phyloP scores from a whole-genome alignment of 176 grass and related monocot genomes.

The Musa beccarii region DNA sequence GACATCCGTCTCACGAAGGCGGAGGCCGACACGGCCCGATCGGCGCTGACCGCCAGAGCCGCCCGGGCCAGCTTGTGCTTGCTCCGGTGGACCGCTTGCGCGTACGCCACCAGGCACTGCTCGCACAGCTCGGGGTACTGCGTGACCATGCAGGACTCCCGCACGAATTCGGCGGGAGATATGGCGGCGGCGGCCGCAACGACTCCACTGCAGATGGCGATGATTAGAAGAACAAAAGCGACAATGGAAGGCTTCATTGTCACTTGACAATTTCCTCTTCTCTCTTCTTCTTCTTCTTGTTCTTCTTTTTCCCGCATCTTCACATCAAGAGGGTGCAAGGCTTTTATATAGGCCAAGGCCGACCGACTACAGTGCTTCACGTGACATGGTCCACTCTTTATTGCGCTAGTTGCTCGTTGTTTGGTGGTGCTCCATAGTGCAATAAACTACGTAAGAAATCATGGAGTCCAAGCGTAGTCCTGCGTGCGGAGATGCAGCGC shows the following conservation, averaged over 20 bases:
- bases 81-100: conserved; percentile 36
- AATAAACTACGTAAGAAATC: background rate
- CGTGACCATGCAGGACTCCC: conserved; percentile 38
- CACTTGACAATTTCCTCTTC: background rate
- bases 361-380: background rate
- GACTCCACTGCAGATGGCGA: background rate
- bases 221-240: background rate
- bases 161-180: conserved; percentile 28
- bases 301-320: background rate
- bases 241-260: background rate
- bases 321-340: background rate
- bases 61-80: conserved; percentile 46
- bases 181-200: background rate
- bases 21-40: conserved; percentile 40
- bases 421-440: background rate
- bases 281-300: background rate
- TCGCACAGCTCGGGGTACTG: conserved; percentile 63
- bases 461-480: too few relatives aligned
- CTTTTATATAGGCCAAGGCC: background rate
- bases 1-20: conserved; percentile 29
- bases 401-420: background rate
- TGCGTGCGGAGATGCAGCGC: too few relatives aligned
- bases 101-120: conserved; percentile 36
- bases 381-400: background rate
- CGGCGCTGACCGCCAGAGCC: conserved; percentile 48